A percentile compares a stretch with the other conserved stretches of the same genome.
phyloP scores from a whole-genome alignment of 495 filamentous ascomycete genomes.

The Penicillium bovifimosum region DNA sequence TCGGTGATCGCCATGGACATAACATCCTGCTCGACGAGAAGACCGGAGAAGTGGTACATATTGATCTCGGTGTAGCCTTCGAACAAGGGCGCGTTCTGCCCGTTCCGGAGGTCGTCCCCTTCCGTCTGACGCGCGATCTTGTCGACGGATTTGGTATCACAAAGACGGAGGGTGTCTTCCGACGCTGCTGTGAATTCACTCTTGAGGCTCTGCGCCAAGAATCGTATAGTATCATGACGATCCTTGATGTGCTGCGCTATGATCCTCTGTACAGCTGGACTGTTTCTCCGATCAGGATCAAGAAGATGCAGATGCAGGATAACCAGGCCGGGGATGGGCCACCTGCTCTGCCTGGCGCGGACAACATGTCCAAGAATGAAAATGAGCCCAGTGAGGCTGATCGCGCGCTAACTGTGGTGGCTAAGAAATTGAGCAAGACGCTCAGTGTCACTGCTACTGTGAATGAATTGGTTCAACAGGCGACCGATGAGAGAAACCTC shows the following conservation, averaged over 20 bases:
- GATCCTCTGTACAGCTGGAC: slow-evolving; percentile 96
- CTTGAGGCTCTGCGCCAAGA: slow-evolving; percentile 89
- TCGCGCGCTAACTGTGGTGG: slow-evolving; percentile 82
- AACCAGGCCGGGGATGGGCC: slow-evolving; percentile 45
- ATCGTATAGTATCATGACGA: slow-evolving; percentile 92
- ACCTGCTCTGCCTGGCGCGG: slow-evolving; percentile 30
- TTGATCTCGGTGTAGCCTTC: slow-evolving; percentile 93
- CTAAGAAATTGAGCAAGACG: slow-evolving; percentile 89
- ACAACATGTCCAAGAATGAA: slow-evolving; percentile 49
- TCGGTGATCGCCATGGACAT: slow-evolving; percentile 94
- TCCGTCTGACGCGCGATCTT: slow-evolving; percentile 89
- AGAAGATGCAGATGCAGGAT: slow-evolving; percentile 60
- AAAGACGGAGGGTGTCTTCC: slow-evolving; percentile 90
- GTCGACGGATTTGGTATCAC: slow-evolving; percentile 97
- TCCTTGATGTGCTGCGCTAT: slow-evolving; percentile 90
- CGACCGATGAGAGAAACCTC: slow-evolving; percentile 86
- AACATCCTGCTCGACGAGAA: slow-evolving; percentile 91
- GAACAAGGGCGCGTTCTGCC: slow-evolving; percentile 91
- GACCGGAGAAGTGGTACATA: slow-evolving; percentile 92
- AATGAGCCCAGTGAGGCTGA: slow-evolving; percentile 91
- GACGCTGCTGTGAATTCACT: slow-evolving; percentile 95
- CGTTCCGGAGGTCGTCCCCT: slow-evolving; percentile 91
- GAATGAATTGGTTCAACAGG: slow-evolving; percentile 94
- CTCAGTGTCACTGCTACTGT: slow-evolving; percentile 92
- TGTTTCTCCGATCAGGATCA: slow-evolving; percentile 81